Evolutionary conservation across 352 stramenopile genomes (phyloP), one percentile per base, ranked within the genome.

Genomic region (Globisporangium barbulae): DNA sequence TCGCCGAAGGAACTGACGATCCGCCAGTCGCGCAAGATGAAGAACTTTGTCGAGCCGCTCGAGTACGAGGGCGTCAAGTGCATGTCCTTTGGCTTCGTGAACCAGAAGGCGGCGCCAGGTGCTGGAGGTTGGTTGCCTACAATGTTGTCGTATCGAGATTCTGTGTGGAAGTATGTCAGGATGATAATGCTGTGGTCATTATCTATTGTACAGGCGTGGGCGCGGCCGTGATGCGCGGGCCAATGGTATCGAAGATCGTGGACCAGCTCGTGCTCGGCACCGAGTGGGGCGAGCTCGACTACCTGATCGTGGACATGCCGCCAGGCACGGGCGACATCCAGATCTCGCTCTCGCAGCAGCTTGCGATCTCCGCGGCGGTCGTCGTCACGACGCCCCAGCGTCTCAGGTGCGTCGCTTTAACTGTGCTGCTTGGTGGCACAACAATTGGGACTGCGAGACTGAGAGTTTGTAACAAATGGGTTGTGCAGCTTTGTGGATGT

Each of bases 241-340:
- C 98, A 0, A 99, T 99, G 97, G 97, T 99, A 5, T 98, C 90
- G 37, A 97, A 99, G 76, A 75, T 99, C 33, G 76, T 99, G 28
- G 91, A 99, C 70, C 97, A 99, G 73, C 96, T 99, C 55, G 64
- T 96, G 57, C 72, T 94, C 8, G 87, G 97, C 6, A 99, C 97
- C 0, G 85, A 98, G 67, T 99, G 98, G 98, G 97, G 98, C n/a
- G 82, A 97, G 35, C 75, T 99, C n/a, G 98, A 99, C 79, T 99
- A 99, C 73, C 74, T 99, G 45, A 78, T 99, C n/a, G 92, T 95
- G 21, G 86, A 99, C 69, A 99, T 99, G 96, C 98, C 98, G 9
- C 98, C 98, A 5, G 98, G 98, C 50, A 99, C 98, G 13, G 98
- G 98, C 56, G 98, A 99, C 67, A 98, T 99, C 67, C 97, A 99